phyloP scores from a whole-genome alignment of 768 basidiomycete species.

The Vishniacozyma victoriae region DNA sequence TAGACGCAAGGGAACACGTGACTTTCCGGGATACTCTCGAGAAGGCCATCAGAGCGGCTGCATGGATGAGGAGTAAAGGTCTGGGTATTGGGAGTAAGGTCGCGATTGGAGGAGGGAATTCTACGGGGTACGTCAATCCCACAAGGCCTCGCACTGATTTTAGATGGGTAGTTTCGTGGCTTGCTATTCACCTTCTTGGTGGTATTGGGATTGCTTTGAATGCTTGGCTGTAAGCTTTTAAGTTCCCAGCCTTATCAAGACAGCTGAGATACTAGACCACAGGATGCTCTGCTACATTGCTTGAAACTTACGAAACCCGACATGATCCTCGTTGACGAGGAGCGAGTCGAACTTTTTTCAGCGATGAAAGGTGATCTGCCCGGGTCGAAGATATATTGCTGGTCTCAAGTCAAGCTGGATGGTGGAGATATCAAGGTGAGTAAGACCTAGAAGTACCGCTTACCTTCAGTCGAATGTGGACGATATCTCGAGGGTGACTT shows the following conservation, averaged over 20 bases:
- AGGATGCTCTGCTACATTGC: constrained; percentile 19
- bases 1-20: constrained; percentile 12
- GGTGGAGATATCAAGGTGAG: too few species aligned
- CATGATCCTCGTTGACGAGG: constrained; percentile 28
- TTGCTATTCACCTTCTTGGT: constrained; percentile 37
- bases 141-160: background rate
- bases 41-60: constrained; percentile 13
- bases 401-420: too few species aligned
- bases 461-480: too few species aligned
- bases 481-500: too few species aligned
- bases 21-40: constrained; percentile 24
- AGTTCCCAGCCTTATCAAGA: background rate
- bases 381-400: too few species aligned
- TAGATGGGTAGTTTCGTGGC: constrained; percentile 32
- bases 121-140: constrained; percentile 20
- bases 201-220: constrained; percentile 32
- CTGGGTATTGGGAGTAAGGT: constrained; percentile 30
- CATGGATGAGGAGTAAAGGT: constrained; percentile 28
- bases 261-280: constrained; percentile 16
- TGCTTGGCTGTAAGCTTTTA: constrained; percentile 39
- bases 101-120: constrained; percentile 34
- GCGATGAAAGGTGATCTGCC: too few species aligned
- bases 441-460: too few species aligned
- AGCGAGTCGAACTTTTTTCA: constrained; percentile 17
- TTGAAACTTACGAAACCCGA: constrained; percentile 18